These are phyloP conservation scores for Paracorniculantispora psalliotae DNA, from an alignment of 2,329 filamentous ascomycete species.

Conservation along the genomic window DNA sequence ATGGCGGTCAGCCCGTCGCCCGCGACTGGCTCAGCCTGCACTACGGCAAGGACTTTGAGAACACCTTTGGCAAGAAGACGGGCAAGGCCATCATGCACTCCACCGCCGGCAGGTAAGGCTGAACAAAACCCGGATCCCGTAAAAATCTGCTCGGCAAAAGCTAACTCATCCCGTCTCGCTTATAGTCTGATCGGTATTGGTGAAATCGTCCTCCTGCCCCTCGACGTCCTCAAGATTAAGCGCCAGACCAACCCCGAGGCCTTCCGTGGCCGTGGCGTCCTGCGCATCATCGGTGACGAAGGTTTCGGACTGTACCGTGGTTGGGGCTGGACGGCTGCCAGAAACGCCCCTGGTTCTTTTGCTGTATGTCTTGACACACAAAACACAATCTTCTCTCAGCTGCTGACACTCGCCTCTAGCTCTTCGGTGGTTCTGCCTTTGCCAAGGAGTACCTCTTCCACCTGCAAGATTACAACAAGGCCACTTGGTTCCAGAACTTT, in stretches of 20 bases:
- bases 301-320: constrained; percentile 94
- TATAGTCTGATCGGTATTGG: constrained; percentile 87
- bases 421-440: constrained; percentile 95
- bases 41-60: constrained; percentile 79
- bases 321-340: constrained; percentile 94
- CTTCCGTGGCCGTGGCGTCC: constrained; percentile 86
- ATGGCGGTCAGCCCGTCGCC: constrained; percentile 92
- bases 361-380: constrained; percentile 58
- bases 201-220: constrained; percentile 89
- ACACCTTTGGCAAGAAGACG: constrained; percentile 89
- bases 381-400: background rate
- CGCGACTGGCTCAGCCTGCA: constrained; percentile 80
- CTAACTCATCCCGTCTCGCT: constrained; percentile 16
- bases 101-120: constrained; percentile 73
- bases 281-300: constrained; percentile 88
- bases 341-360: constrained; percentile 95
- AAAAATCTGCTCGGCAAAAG: background rate
- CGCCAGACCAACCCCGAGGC: constrained; percentile 98
- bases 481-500: constrained; percentile 93
- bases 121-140: background rate
- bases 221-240: constrained; percentile 99
- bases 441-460: constrained; percentile 95
- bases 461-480: constrained; percentile 91
- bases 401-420: constrained; percentile 43
- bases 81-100: constrained; percentile 98